phyloP scores from a whole-genome alignment of 352 stramenopile species.

The Phytophthora cajani region DNA sequence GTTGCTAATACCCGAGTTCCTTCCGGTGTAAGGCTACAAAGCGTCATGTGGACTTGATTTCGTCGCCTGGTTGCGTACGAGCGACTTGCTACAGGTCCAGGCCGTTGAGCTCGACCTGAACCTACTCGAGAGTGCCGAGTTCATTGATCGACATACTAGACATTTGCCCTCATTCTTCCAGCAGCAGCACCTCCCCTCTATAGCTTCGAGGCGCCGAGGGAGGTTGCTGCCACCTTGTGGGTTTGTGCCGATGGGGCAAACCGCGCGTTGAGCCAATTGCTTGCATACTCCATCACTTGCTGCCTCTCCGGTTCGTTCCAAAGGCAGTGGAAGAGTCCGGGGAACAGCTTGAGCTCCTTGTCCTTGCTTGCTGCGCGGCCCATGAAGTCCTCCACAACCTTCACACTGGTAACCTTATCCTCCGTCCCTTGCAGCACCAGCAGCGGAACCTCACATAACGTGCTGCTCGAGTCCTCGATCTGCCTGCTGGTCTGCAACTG shows the following conservation, averaged over 20 bases:
- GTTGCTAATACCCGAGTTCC: neutral
- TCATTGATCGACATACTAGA: neutral
- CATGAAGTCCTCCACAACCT: slow-evolving; percentile 56
- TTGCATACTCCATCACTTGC: slow-evolving; percentile 47
- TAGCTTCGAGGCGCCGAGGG: slow-evolving; percentile 29
- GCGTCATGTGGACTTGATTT: neutral
- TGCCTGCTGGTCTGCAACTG: slow-evolving; percentile 37
- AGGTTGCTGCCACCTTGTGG: slow-evolving; percentile 1
- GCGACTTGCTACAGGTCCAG: slow-evolving; percentile 1
- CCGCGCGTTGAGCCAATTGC: slow-evolving; percentile 52
- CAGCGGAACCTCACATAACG: slow-evolving; percentile 38
- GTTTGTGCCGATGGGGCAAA: slow-evolving; percentile 1
- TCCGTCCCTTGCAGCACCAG: slow-evolving; percentile 53
- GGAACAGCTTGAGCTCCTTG: slow-evolving; percentile 69
- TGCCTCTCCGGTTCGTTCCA: slow-evolving; percentile 72
- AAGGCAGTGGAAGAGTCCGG: slow-evolving; percentile 59
- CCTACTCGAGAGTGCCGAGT: neutral
- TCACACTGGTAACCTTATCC: slow-evolving; percentile 60
- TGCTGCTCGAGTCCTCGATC: slow-evolving; percentile 38
- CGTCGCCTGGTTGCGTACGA: neutral
- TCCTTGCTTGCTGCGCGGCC: slow-evolving; percentile 43
- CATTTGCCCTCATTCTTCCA: neutral
- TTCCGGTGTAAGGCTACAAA: neutral
- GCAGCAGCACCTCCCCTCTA: slow-evolving; percentile 11
- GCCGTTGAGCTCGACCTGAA: neutral